Conservation (phyloP, 768 basidiomycete genomes). For the Suillus weaverae region DNA sequence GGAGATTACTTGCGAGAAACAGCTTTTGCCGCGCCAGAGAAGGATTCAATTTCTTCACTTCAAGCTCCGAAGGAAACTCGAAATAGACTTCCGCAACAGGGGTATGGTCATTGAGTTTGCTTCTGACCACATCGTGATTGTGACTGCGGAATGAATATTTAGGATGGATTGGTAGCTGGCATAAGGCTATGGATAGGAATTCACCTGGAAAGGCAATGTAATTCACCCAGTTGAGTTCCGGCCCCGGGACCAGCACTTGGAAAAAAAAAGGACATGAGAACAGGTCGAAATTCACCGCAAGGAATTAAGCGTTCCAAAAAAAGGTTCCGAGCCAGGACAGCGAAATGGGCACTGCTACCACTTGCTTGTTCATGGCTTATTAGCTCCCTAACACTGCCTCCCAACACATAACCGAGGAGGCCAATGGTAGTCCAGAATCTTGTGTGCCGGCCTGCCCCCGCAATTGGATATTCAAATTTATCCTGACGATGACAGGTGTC, state of each 20-base stretch:
- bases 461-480: background rate
- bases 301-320: background rate
- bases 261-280: background rate
- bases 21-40: background rate
- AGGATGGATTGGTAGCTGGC: background rate
- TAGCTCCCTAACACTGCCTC: background rate
- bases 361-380: background rate
- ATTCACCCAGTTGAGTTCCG: background rate
- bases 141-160: background rate
- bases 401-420: background rate
- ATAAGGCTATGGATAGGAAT: too few relatives aligned
- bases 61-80: conserved; percentile 1
- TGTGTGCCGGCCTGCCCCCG: background rate
- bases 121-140: background rate
- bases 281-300: background rate
- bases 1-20: background rate
- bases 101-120: background rate
- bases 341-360: background rate
- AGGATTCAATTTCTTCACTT: background rate
- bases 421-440: background rate
- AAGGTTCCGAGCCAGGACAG: background rate
- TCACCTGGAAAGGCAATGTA: background rate
- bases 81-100: conserved; percentile 4
- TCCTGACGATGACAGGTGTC: background rate
- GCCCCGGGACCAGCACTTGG: background rate